Evolutionary conservation across 495 filamentous ascomycete species (phyloP).

Genomic region (Penicillium riverlandense): DNA sequence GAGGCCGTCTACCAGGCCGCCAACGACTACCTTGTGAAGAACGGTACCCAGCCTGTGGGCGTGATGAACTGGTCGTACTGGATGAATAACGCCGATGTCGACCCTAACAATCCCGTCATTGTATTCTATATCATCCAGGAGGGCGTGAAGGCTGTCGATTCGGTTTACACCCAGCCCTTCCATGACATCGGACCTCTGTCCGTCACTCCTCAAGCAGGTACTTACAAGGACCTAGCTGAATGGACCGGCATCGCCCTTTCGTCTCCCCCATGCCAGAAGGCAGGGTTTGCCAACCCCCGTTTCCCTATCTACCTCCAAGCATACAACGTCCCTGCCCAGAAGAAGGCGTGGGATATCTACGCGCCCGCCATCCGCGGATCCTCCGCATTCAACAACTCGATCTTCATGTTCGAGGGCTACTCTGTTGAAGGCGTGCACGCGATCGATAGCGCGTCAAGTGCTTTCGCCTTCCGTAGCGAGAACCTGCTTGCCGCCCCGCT

Average conservation of each 20-base stretch:
- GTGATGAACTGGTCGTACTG: conserved; percentile 47
- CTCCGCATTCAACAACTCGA: conserved; percentile 28
- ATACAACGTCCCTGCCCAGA: conserved; percentile 39
- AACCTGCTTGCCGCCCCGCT: conserved; percentile 40
- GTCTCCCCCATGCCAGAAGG: conserved; percentile 37
- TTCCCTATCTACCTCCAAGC: conserved; percentile 41
- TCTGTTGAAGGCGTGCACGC: conserved; percentile 37
- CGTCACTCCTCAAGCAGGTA: conserved; percentile 20
- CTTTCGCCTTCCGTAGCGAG: conserved; percentile 36
- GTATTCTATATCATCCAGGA: conserved; percentile 46
- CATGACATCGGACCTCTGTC: conserved; percentile 35
- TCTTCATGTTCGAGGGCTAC: conserved; percentile 53
- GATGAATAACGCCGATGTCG: conserved; percentile 31
- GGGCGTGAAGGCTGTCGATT: conserved; percentile 33
- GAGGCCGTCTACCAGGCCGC: conserved; percentile 38
- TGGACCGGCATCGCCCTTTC: conserved; percentile 33
- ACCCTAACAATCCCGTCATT: conserved; percentile 40
- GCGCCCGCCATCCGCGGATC: conserved; percentile 15
- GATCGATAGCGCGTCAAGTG: conserved; percentile 22
- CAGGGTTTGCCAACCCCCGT: conserved; percentile 36
- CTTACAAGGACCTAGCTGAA: conserved; percentile 35
- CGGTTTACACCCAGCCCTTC: conserved; percentile 38
- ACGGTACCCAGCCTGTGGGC: conserved; percentile 30
- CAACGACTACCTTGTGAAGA: conserved; percentile 34
- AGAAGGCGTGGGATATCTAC: conserved; percentile 33